These are phyloP conservation scores for Ramichloridium luteum DNA, from an alignment of 2,329 filamentous ascomycete species.

Conservation along the genomic window DNA sequence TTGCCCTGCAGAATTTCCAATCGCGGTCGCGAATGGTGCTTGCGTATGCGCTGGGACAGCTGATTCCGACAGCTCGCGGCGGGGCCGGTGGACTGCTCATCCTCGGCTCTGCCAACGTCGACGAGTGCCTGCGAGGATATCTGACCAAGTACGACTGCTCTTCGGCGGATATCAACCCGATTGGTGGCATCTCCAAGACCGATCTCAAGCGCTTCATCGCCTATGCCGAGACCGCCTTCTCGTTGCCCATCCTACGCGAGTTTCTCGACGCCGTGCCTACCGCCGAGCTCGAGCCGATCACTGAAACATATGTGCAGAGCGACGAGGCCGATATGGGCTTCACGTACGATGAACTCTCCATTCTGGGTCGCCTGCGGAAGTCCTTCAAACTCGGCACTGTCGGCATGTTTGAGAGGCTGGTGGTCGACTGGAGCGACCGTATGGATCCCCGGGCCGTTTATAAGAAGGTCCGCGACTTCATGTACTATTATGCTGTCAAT, in stretches of 20 bases:
- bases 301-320: slow-evolving; percentile 46
- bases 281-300: slow-evolving; percentile 49
- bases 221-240: slow-evolving; percentile 48
- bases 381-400: slow-evolving; percentile 42
- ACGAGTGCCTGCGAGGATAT: slow-evolving; percentile 45
- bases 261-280: slow-evolving; percentile 49
- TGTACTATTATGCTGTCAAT: slow-evolving; percentile 51
- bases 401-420: slow-evolving; percentile 41
- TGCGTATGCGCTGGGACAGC: slow-evolving; percentile 51
- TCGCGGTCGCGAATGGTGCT: slow-evolving; percentile 54
- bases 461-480: slow-evolving; percentile 33
- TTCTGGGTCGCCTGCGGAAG: slow-evolving; percentile 44
- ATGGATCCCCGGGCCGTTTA: slow-evolving; percentile 23
- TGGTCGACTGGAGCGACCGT: slow-evolving; percentile 38
- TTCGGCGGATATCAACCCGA: slow-evolving; percentile 47
- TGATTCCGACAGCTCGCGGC: slow-evolving; percentile 49
- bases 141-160: slow-evolving; percentile 60
- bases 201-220: slow-evolving; percentile 61
- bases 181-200: slow-evolving; percentile 51
- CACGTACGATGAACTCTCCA: slow-evolving; percentile 42
- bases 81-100: slow-evolving; percentile 50
- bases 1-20: slow-evolving; percentile 57
- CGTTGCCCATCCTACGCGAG: slow-evolving; percentile 50
- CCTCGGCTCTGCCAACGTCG: slow-evolving; percentile 56
- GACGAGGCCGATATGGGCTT: slow-evolving; percentile 46